These are phyloP conservation scores for Evernia prunastri DNA, from an alignment of 495 filamentous ascomycete species.

Conservation along the genomic window DNA sequence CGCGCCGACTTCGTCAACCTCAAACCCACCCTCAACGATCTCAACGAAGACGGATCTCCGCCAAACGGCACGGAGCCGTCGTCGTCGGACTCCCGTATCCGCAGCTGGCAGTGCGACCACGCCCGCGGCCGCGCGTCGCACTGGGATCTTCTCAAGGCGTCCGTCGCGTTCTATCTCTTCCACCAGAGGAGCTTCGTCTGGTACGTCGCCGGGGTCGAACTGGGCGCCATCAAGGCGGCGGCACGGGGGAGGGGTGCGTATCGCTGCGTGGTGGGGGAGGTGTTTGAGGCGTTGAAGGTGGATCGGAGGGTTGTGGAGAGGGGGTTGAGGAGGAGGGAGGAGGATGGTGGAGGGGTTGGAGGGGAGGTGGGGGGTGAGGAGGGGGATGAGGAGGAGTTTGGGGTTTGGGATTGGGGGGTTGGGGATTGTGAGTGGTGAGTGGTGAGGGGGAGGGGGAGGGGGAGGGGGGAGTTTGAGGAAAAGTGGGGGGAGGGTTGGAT, in stretches of 20 bases:
- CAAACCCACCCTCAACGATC: conserved; percentile 32
- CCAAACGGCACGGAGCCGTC: neutral
- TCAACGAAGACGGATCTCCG: neutral
- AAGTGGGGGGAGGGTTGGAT: too few relatives aligned
- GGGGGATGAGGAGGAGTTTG: neutral
- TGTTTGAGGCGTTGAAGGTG: conserved; percentile 20
- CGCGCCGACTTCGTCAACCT: conserved; percentile 26
- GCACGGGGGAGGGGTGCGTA: conserved; percentile 15
- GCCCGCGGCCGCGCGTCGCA: conserved; percentile 37
- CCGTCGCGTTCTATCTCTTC: conserved; percentile 47
- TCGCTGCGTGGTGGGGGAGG: conserved; percentile 5
- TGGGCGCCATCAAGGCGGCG: conserved; percentile 57
- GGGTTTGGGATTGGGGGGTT: conserved; percentile 4
- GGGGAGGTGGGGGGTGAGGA: conserved; percentile 5
- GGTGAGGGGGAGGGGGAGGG: neutral
- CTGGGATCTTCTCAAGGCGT: conserved; percentile 59
- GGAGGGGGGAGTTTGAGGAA: too few relatives aligned
- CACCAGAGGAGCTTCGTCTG: conserved; percentile 47
- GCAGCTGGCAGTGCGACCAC: conserved; percentile 40
- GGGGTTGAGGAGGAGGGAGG: conserved; percentile 10
- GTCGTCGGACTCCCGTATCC: conserved; percentile 32
- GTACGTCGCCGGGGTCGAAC: conserved; percentile 56
- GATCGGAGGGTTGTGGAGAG: conserved; percentile 17
- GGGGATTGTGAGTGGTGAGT: neutral
- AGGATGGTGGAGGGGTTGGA: neutral